phyloP scores from a whole-genome alignment of 2,329 filamentous ascomycete genomes.

The Fusarium sp. region DNA sequence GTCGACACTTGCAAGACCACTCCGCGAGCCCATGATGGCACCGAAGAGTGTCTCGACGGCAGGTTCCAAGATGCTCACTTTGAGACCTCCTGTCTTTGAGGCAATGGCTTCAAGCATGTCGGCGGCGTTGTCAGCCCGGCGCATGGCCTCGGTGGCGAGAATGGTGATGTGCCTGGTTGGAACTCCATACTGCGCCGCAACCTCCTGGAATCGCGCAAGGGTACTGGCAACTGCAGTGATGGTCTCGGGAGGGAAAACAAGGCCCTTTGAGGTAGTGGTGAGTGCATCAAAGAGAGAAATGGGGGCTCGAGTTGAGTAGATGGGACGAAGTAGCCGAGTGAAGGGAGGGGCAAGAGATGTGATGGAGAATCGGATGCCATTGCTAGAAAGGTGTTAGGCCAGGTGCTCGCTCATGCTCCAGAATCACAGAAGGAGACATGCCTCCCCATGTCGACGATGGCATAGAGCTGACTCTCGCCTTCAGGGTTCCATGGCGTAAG shows the following conservation, averaged over 20 bases:
- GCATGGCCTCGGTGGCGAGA: conserved; percentile 89
- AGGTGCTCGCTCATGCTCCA: not conserved
- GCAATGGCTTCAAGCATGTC: conserved; percentile 75
- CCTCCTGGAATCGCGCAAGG: conserved; percentile 75
- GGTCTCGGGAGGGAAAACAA: conserved; percentile 62
- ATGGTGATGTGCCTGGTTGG: conserved; percentile 73
- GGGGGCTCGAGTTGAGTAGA: conserved; percentile 80
- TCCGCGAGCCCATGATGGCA: conserved; percentile 81
- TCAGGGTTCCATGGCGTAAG: conserved; percentile 61
- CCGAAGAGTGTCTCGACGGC: conserved; percentile 86
- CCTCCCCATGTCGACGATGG: conserved; percentile 71
- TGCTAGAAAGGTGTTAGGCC: conserved; percentile 61
- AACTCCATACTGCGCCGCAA: conserved; percentile 77
- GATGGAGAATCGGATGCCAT: conserved; percentile 93
- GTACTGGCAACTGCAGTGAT: conserved; percentile 74
- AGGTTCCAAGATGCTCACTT: conserved; percentile 78
- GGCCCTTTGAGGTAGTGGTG: conserved; percentile 58
- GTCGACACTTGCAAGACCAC: conserved; percentile 72
- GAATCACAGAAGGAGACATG: conserved; percentile 38
- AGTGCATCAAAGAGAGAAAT: conserved; percentile 90
- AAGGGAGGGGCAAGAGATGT: conserved; percentile 79
- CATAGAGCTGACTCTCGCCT: conserved; percentile 62
- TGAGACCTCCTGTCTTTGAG: conserved; percentile 69
- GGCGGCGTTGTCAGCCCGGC: conserved; percentile 78
- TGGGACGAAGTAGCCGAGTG: conserved; percentile 77